phyloP scores from a whole-genome alignment of 805 yeast species.

The Barnettozyma vustinii region DNA sequence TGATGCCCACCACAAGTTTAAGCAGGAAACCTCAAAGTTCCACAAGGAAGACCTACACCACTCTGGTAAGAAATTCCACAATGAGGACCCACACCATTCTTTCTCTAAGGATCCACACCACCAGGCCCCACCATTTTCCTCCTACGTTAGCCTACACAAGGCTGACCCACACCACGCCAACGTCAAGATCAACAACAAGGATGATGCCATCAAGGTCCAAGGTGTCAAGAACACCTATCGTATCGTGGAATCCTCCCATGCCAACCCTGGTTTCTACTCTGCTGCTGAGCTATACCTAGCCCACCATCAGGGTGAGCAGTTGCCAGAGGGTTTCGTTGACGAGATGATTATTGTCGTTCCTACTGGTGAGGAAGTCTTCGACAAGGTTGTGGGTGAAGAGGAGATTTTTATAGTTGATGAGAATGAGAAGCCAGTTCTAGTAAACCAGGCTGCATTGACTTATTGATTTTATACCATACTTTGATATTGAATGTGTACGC shows the following conservation, averaged over 20 bases:
- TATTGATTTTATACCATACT: background rate
- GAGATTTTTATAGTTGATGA: background rate
- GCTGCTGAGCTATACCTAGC: conserved; percentile 7
- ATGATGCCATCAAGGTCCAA: background rate
- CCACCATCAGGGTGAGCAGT: conserved; percentile 4
- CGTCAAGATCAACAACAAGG: background rate
- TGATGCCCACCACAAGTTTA: background rate
- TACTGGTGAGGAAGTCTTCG: background rate
- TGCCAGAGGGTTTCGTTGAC: conserved; percentile 5
- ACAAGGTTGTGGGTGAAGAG: no score
- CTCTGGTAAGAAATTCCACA: background rate
- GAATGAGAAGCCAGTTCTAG: background rate
- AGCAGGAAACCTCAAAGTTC: background rate
- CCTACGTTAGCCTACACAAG: background rate
- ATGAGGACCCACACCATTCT: background rate
- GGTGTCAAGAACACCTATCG: conserved; percentile 2
- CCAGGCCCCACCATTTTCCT: background rate
- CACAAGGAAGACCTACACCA: background rate
- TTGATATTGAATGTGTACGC: background rate
- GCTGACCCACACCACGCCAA: conserved; percentile 4
- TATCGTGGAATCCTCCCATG: conserved; percentile 6
- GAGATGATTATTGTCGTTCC: conserved; percentile 7
- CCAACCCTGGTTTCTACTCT: conserved; percentile 9
- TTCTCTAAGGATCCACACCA: background rate
- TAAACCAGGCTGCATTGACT: conserved; percentile 6